Evolutionary conservation across 768 basidiomycete species (phyloP).

Genomic region (Podaxis sp.): DNA sequence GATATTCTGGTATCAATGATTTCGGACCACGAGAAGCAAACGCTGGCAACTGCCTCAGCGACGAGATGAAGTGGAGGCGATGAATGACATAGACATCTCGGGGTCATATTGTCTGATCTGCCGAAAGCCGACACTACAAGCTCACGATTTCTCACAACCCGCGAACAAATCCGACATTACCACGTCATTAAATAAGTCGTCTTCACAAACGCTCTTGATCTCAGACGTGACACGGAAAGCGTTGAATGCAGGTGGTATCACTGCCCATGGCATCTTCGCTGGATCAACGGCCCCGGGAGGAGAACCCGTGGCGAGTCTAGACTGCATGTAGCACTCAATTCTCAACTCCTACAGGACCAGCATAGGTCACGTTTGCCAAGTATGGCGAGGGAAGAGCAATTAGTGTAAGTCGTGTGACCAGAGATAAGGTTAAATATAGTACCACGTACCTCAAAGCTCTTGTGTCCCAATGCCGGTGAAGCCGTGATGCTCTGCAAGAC

Average conservation of each 20-base stretch:
- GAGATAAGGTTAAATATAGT: not conserved
- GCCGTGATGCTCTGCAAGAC: slow-evolving; percentile 32
- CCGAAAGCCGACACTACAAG: not conserved
- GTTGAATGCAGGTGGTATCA: slow-evolving; percentile 28
- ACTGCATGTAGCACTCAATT: slow-evolving; percentile 30
- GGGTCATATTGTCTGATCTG: not conserved
- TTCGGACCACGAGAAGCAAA: not conserved
- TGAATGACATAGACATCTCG: not conserved
- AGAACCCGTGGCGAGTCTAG: slow-evolving; percentile 23
- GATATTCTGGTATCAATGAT: not conserved
- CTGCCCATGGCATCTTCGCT: slow-evolving; percentile 21
- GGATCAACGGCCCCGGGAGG: slow-evolving; percentile 24
- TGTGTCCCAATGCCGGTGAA: slow-evolving; percentile 22
- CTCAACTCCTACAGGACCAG: slow-evolving; percentile 28
- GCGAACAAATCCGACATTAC: not conserved
- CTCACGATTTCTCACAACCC: not conserved
- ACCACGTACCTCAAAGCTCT: slow-evolving; percentile 29
- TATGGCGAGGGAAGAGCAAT: not conserved
- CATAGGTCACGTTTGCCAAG: not conserved
- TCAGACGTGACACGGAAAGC: slow-evolving; percentile 14
- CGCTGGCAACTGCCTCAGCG: not conserved
- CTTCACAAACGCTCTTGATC: not conserved
- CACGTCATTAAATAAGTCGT: not conserved
- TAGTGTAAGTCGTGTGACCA: slow-evolving; percentile 6
- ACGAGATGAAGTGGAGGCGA: not conserved